Evolutionary conservation across 2,329 filamentous ascomycete genomes (phyloP).

Genomic region (Pleurostoma richardsiae): DNA sequence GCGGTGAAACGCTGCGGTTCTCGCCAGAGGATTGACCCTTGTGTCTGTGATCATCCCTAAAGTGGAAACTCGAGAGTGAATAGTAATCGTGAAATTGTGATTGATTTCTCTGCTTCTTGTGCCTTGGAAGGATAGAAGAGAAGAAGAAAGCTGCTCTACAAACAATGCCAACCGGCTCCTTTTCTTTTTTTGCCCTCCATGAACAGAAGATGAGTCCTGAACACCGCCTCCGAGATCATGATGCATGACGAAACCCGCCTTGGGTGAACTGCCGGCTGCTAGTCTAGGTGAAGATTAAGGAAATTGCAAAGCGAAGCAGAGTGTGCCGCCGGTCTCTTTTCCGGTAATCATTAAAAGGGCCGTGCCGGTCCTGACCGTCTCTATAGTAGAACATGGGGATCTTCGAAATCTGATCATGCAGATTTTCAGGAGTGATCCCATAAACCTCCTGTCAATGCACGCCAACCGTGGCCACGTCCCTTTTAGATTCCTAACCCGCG

Average conservation of each 20-base stretch:
- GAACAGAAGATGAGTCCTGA: not conserved
- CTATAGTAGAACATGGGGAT: not conserved
- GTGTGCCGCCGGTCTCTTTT: not conserved
- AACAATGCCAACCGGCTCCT: not conserved
- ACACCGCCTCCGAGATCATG: not conserved
- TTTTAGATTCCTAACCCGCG: too few species aligned
- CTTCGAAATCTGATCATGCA: not conserved
- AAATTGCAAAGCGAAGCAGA: not conserved
- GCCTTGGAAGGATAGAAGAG: too few species aligned
- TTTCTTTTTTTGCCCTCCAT: not conserved
- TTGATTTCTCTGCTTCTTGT: too few species aligned
- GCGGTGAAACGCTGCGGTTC: too few species aligned
- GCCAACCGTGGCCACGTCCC: too few species aligned
- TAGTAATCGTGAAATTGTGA: too few species aligned
- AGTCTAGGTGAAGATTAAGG: not conserved
- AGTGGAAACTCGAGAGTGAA: too few species aligned
- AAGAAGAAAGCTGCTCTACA: too few species aligned
- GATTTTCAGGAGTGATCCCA: not conserved
- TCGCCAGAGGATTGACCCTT: too few species aligned
- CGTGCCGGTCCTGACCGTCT: not conserved
- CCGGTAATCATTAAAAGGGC: not conserved
- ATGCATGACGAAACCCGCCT: not conserved
- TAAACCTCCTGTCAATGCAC: slow-evolving; percentile 2
- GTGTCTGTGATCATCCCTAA: too few species aligned
- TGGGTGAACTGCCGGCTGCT: not conserved